Evolutionary conservation across 768 basidiomycete genomes (phyloP).

Genomic region (Tricholomella constricta): DNA sequence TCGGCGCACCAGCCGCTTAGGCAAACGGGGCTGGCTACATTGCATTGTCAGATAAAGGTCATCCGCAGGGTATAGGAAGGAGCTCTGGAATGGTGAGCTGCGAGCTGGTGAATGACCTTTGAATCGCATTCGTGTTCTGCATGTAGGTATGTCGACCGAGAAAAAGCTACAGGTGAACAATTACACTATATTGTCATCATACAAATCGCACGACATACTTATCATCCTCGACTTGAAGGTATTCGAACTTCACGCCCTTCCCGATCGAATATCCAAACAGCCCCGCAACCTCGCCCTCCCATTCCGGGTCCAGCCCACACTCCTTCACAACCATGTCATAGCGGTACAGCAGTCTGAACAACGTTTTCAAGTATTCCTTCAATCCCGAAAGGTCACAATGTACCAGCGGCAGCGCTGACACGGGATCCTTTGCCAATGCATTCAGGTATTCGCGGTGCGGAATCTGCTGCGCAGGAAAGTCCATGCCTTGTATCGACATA

Average conservation of each 20-base stretch:
- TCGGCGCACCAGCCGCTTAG: too few species aligned
- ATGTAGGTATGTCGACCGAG: too few species aligned
- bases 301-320: slow-evolving; percentile 31
- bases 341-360: slow-evolving; percentile 37
- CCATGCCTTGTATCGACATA: slow-evolving; percentile 18
- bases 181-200: too few species aligned
- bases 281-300: slow-evolving; percentile 26
- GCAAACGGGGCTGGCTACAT: too few species aligned
- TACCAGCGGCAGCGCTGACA: slow-evolving; percentile 10
- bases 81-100: too few species aligned
- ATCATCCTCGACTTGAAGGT: background rate
- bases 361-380: slow-evolving; percentile 35
- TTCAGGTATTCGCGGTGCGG: slow-evolving; percentile 31
- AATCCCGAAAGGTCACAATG: slow-evolving; percentile 25
- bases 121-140: too few species aligned
- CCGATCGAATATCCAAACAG: slow-evolving; percentile 12
- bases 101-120: too few species aligned
- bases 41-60: too few species aligned
- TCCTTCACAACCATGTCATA: slow-evolving; percentile 39
- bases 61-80: too few species aligned
- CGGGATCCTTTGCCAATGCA: slow-evolving; percentile 3
- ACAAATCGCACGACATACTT: background rate
- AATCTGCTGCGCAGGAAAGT: slow-evolving; percentile 34
- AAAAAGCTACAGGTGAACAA: too few species aligned
- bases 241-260: background rate